A percentile compares a stretch with the other conserved stretches of the same genome.
These are phyloP conservation scores for Spatholobus suberectus DNA, from an alignment of 306 rosid genomes.

Conservation along the genomic window DNA sequence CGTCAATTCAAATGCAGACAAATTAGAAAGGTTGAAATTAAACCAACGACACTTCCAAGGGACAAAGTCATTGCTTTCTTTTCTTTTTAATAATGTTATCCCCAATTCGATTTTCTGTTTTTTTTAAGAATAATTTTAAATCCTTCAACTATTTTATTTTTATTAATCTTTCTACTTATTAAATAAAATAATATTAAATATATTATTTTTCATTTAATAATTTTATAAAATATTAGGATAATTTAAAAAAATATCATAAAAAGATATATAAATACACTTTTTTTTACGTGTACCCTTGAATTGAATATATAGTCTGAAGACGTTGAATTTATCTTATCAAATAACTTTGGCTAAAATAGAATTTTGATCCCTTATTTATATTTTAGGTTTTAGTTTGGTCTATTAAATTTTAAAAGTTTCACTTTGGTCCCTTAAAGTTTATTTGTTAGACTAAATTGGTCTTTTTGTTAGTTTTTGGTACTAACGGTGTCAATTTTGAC, in stretches of 20 bases:
- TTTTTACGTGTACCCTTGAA: not conserved
- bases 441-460: too few species aligned
- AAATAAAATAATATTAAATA: not conserved
- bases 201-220: not conserved
- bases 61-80: not conserved
- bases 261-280: not conserved
- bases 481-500: too few species aligned
- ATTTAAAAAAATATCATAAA: not conserved
- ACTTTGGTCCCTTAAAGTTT: too few species aligned
- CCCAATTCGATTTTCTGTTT: not conserved
- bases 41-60: slow-evolving; percentile 2
- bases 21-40: not conserved
- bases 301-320: too few species aligned
- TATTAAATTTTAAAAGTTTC: too few species aligned
- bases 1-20: slow-evolving; percentile 16
- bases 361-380: too few species aligned
- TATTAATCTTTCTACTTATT: not conserved
- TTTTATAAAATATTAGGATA: not conserved
- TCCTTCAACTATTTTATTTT: not conserved
- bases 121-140: not conserved
- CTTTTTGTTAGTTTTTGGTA: too few species aligned
- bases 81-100: not conserved
- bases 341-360: too few species aligned
- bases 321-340: not conserved
- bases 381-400: too few species aligned